Conservation (phyloP, 305 asterid genomes). For the Solanum hybrid region DNA sequence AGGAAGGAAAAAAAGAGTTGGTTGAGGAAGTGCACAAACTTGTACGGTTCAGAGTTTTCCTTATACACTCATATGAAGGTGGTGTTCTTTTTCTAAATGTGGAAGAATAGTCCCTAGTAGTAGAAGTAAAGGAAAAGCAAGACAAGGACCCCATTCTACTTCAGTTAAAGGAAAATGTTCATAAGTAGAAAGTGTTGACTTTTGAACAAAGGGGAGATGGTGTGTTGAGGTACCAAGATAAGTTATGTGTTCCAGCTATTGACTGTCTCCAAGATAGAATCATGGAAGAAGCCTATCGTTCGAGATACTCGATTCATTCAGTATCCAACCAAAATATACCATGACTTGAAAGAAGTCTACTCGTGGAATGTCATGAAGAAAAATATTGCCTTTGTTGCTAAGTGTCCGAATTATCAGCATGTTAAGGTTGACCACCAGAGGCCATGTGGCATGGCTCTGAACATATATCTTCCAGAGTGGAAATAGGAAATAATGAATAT, state of each 20-base stretch:
- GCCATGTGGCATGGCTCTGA: background rate
- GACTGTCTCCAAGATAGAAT: background rate
- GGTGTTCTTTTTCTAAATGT: background rate
- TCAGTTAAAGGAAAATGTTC: background rate
- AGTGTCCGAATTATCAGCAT: background rate
- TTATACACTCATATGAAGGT: background rate
- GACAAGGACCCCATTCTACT: background rate
- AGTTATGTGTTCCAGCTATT: background rate
- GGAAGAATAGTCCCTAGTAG: background rate
- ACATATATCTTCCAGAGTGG: background rate
- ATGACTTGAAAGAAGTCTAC: background rate
- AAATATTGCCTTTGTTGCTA: background rate
- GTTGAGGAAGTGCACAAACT: background rate
- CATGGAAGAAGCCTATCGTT: background rate
- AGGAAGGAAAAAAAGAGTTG: background rate
- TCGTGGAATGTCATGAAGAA: background rate
- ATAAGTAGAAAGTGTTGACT: background rate
- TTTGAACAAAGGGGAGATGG: background rate
- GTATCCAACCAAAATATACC: background rate
- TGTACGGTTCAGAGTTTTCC: background rate
- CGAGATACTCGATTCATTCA: background rate
- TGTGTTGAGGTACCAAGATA: background rate
- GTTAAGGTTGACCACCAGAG: background rate
- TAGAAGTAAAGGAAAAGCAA: background rate
- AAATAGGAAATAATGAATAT: background rate